These are phyloP conservation scores for Lophiostoma macrostomum DNA, from an alignment of 495 filamentous ascomycete genomes.

Conservation along the genomic window DNA sequence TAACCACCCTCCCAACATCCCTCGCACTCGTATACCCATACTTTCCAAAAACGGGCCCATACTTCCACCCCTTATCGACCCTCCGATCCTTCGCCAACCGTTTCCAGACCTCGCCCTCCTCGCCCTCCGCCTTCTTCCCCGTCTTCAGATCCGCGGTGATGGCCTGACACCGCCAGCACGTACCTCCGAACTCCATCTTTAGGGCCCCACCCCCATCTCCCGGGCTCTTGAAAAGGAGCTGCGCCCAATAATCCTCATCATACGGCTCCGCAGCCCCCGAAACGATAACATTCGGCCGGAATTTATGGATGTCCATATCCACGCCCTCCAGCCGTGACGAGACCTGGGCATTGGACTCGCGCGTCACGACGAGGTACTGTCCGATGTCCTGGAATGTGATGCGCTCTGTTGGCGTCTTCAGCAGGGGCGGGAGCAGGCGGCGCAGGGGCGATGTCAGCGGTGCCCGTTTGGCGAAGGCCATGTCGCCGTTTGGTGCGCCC, in stretches of 20 bases:
- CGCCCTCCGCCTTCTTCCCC: slow-evolving; percentile 2
- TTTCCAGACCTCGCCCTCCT: slow-evolving; percentile 1
- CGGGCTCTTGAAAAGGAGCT: neutral
- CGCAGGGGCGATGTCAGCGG: neutral
- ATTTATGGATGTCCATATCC: slow-evolving; percentile 3
- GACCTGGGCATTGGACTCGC: slow-evolving; percentile 1
- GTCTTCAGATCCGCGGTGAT: neutral
- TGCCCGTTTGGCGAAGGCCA: neutral
- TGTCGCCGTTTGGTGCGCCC: neutral
- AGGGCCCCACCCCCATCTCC: too few relatives aligned
- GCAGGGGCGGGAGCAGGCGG: neutral
- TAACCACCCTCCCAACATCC: neutral
- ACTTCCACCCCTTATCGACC: slow-evolving; percentile 11
- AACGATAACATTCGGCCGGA: slow-evolving; percentile 2
- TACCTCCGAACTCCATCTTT: slow-evolving; percentile 8
- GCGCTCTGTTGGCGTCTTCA: neutral
- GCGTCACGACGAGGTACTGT: slow-evolving; percentile 4
- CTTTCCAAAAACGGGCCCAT: slow-evolving; percentile 3
- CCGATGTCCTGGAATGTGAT: slow-evolving; percentile 8
- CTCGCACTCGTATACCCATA: neutral
- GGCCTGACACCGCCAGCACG: slow-evolving; percentile 6
- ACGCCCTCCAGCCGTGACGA: neutral
- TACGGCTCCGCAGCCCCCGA: neutral
- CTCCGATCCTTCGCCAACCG: neutral
- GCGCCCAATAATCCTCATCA: slow-evolving; percentile 5